Evolutionary conservation across 2,329 filamentous ascomycete species (phyloP), one percentile per base, ranked within the genome.

Genomic region (Thelonectria blattea): DNA sequence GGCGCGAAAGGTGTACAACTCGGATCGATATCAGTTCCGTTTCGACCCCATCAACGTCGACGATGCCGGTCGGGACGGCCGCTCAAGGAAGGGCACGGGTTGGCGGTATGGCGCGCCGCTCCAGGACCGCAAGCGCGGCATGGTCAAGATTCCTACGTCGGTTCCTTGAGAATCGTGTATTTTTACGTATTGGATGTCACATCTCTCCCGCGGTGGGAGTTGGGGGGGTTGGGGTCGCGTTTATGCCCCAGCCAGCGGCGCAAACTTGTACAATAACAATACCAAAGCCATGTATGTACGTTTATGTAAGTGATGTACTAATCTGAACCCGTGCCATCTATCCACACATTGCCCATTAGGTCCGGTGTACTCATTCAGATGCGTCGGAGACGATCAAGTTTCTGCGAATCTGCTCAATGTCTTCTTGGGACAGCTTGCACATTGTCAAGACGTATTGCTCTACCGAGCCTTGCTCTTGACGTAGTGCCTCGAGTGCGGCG

Each of bases 61-160:
- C 52, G 77, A 80, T 56, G 84, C 82, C 3, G 87, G 87, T 32
- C 76, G 74, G 20, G 75, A 81, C 51, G 87, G 87, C 20, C 80
- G 83, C 60, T 78, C 81, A 5, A 75, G 77, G 37, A 75, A 73
- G 24, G 86, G 78, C 12, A 80, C 85, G 2, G 88, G 88, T 18
- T 87, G 83, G 82, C 79, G 86, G 61, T 91, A 91, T 67, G 88
- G 88, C 61, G 82, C 81, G 61, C 88, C 88, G 11, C 79, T 81
- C 64, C 80, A 85, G 70, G 88, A 91, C 71, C 81, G 88, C 58
- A 85, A 82, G 76, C 84, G 82, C 67, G 87, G 85, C n/a, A 71
- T 83, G 72, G 75, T 88, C 77, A 90, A 90, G 81, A 90, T 90
- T 71, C 88, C 88, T 20, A 88, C 83, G 37, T 83, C 80, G 54